A percentile compares a stretch with the other conserved stretches of the same genome.
These are phyloP conservation scores for Mortierella sp. DNA, from an alignment of 371 early-diverging fungal species.

Conservation along the genomic window DNA sequence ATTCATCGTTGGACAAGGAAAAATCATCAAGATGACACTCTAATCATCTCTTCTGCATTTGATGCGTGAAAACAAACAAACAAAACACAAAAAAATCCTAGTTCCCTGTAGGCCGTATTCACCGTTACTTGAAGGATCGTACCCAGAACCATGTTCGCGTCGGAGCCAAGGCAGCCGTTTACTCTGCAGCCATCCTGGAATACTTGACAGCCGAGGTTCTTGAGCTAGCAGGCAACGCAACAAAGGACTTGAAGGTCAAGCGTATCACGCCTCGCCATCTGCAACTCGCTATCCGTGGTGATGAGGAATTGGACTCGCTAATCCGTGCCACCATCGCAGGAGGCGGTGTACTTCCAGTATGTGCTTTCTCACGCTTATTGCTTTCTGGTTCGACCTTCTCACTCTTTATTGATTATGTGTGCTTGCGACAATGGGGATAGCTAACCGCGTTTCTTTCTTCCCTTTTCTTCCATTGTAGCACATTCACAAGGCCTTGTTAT, in stretches of 20 bases:
- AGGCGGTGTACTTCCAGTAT: constrained; percentile 81
- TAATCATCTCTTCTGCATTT: not conserved
- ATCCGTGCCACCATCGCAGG: constrained; percentile 93
- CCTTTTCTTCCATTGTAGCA: constrained; percentile 46
- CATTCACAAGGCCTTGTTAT: constrained; percentile 79
- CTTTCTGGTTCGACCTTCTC: not conserved
- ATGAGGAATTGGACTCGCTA: constrained; percentile 89
- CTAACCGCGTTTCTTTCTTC: too few relatives aligned
- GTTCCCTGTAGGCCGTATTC: constrained; percentile 92
- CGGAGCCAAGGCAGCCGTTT: constrained; percentile 92
- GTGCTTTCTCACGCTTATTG: constrained; percentile 8
- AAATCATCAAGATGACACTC: too few relatives aligned
- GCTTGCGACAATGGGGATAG: too few relatives aligned
- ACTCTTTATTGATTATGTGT: constrained; percentile 12
- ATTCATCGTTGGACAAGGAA: too few relatives aligned
- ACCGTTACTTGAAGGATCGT: constrained; percentile 86
- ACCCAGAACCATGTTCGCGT: constrained; percentile 84
- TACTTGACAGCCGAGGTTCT: constrained; percentile 92
- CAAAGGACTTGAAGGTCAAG: constrained; percentile 90
- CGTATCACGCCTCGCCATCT: constrained; percentile 91
- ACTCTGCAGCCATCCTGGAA: constrained; percentile 90
- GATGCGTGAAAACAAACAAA: not conserved
- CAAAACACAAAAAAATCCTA: constrained; percentile 34
- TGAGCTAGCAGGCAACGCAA: constrained; percentile 92
- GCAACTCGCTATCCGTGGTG: constrained; percentile 91